Evolutionary conservation across 495 filamentous ascomycete genomes (phyloP).

Genomic region (Rusavskia elegans): DNA sequence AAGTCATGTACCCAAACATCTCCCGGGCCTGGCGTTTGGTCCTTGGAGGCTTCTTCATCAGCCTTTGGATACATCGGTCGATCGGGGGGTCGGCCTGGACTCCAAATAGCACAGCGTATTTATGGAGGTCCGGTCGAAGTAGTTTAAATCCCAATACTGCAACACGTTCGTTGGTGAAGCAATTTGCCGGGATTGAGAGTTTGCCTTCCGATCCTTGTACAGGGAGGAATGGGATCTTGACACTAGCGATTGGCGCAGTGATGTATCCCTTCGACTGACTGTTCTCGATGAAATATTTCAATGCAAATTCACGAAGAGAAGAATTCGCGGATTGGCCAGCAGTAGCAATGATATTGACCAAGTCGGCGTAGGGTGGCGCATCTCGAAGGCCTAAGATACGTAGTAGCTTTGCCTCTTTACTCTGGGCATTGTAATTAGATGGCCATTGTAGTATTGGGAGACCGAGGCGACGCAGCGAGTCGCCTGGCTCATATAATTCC

Average conservation of each 20-base stretch:
- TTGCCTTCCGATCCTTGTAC: constrained; percentile 44
- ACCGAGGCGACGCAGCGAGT: constrained; percentile 46
- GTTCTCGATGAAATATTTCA: constrained; percentile 72
- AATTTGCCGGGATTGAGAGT: constrained; percentile 55
- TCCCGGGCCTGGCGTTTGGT: constrained; percentile 45
- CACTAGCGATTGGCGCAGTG: constrained; percentile 35
- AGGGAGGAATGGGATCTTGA: constrained; percentile 54
- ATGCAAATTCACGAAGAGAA: constrained; percentile 40
- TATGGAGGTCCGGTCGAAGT: constrained; percentile 52
- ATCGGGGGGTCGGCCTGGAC: constrained; percentile 68
- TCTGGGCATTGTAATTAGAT: constrained; percentile 42
- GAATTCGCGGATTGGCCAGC: constrained; percentile 39
- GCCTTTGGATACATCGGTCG: constrained; percentile 48
- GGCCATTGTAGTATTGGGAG: constrained; percentile 80
- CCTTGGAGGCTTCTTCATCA: constrained; percentile 54
- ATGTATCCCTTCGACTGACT: constrained; percentile 63
- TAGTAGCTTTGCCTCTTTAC: constrained; percentile 59
- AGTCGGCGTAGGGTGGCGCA: constrained; percentile 49
- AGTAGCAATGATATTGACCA: constrained; percentile 58
- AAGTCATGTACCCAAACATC: constrained; percentile 70
- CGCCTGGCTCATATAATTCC: constrained; percentile 74
- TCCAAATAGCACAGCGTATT: constrained; percentile 67
- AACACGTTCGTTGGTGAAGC: constrained; percentile 66
- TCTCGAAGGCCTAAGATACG: constrained; percentile 49
- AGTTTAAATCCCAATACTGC: constrained; percentile 66